Evolutionary conservation across 169 alveolate genomes (phyloP), one percentile per base, ranked within the genome.

Genomic region (Plasmodium malariae): DNA sequence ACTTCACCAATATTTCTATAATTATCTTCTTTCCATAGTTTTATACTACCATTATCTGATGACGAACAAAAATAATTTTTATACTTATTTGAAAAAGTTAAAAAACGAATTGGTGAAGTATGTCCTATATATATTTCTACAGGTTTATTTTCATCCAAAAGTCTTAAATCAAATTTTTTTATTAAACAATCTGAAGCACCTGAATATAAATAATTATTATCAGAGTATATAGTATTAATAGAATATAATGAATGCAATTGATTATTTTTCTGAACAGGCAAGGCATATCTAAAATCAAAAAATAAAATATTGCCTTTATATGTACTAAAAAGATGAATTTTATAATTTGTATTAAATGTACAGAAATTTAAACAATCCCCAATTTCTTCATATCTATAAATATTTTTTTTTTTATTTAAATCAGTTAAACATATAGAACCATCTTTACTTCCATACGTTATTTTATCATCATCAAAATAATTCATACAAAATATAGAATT

Each of bases 171-270:
- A 48, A 43, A 78, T 63, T 78, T 78, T 63, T 78, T 78, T 28
- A 78, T 26, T 65, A 78, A 63, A 28, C 89, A 78, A 48, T 78
- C 89, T 0, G 89, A 78, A n/a, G 49, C 89, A 3, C 89, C 89
- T 30, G 78, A 48, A 36, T 63, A 78, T 21, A 78, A 62, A 55
- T 21, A 78, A 45, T 37, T 62, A 30, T 69, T 68, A 78, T 65
- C 34, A 40, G 67, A 48, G 26, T n/a, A 63, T 3, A 78, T 6
- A 9, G 65, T 21, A 63, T 78, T 78, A 21, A 78, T 28, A 17
- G 89, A 60, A 63, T 78, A 78, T n/a, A 43, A 62, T 30, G 89
- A 78, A 55, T 78, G 89, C 43, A 78, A 48, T 6, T 78, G 30
- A 6, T 68, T 43, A 78, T 78, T 78, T 60, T 62, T 26, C 60